A percentile compares a stretch with the other conserved stretches of the same genome.
These are phyloP conservation scores for Avena eriantha DNA, from an alignment of 176 grass and related monocot genomes.

Conservation along the genomic window DNA sequence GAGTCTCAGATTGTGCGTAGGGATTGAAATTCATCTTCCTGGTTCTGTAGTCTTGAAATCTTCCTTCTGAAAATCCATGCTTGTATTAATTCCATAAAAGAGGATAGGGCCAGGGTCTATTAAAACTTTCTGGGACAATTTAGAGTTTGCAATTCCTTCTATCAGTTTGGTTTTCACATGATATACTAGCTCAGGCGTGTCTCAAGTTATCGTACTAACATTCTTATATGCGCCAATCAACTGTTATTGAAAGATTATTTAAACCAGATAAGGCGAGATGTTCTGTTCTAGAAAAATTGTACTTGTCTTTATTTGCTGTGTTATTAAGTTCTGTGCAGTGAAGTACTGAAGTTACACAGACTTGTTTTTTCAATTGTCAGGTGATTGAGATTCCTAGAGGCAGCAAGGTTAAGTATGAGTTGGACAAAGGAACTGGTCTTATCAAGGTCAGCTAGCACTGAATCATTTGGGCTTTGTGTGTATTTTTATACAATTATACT, in stretches of 20 bases:
- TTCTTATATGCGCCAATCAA: neutral
- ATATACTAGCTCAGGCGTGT: slow-evolving; percentile 7
- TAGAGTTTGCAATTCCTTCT: slow-evolving; percentile 26
- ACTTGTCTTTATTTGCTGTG: neutral
- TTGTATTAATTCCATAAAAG: slow-evolving; percentile 22
- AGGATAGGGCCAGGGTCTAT: neutral
- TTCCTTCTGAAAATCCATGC: neutral
- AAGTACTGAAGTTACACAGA: slow-evolving; percentile 3
- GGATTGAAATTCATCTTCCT: neutral
- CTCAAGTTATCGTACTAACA: neutral
- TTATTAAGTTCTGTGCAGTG: slow-evolving; percentile 30
- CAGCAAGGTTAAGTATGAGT: slow-evolving; percentile 95
- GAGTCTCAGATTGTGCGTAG: neutral
- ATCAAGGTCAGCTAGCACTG: slow-evolving; percentile 70
- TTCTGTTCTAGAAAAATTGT: neutral
- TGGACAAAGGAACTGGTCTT: slow-evolving; percentile 85
- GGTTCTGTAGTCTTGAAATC: neutral
- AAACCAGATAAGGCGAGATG: neutral
- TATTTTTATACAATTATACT: neutral
- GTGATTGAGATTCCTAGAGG: slow-evolving; percentile 96
- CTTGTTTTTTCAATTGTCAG: slow-evolving; percentile 47
- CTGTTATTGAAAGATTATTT: slow-evolving; percentile 1
- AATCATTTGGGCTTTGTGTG: slow-evolving; percentile 12
- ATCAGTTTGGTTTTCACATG: neutral
- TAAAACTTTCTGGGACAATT: neutral